Evolutionary conservation across 2,329 filamentous ascomycete species (phyloP).

Genomic region (Venturia nashicola): DNA sequence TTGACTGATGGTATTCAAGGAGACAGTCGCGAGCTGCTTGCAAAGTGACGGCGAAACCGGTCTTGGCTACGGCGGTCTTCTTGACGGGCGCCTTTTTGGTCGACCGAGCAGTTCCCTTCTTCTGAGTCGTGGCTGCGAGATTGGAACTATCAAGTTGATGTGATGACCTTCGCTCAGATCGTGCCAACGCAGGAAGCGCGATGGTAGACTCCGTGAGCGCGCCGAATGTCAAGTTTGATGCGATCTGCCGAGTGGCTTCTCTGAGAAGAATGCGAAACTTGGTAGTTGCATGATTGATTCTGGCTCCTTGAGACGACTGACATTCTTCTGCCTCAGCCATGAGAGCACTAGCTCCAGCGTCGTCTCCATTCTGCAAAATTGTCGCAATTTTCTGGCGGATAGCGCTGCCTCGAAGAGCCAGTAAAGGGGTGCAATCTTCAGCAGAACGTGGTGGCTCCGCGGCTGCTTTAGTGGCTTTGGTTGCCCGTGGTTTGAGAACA

Average conservation of each 20-base stretch:
- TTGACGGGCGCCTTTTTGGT: neutral
- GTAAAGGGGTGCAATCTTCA: neutral
- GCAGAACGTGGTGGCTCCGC: neutral
- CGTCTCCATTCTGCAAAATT: neutral
- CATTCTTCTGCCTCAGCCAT: neutral
- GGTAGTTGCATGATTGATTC: constrained; percentile 31
- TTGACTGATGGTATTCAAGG: constrained; percentile 46
- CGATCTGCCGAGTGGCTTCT: constrained; percentile 60
- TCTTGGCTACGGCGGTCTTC: neutral
- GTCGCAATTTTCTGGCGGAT: neutral
- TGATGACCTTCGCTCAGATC: constrained; percentile 12
- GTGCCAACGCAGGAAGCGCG: constrained; percentile 54
- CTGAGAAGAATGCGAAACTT: constrained; percentile 55
- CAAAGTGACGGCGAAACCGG: constrained; percentile 45
- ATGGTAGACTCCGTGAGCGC: constrained; percentile 87
- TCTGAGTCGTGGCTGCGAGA: neutral
- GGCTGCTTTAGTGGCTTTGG: neutral
- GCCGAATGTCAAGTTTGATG: constrained; percentile 72
- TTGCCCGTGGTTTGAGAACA: neutral
- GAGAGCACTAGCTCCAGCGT: neutral
- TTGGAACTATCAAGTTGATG: constrained; percentile 17
- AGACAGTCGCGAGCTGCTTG: constrained; percentile 54
- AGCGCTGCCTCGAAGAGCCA: neutral
- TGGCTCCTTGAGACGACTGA: neutral
- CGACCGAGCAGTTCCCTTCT: neutral